Base-by-base conservation (phyloP, 768 basidiomycete species). In the Postia placenta region DNA sequence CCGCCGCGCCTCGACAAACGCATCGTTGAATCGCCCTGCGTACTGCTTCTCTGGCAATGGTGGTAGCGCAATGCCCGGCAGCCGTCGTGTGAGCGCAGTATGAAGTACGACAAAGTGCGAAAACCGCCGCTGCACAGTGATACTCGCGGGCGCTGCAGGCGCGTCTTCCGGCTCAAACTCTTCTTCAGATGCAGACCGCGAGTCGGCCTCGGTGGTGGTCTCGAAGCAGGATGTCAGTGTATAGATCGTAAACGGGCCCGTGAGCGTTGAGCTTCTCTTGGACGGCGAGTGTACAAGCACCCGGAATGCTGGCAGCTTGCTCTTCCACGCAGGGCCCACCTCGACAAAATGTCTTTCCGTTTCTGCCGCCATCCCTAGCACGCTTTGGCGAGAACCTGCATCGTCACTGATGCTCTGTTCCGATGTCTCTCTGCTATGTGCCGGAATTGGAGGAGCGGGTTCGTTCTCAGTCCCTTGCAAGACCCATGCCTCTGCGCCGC, bases 11-110 rank as follows among this genome's bases (percentile, higher is more conserved):
- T 92, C 89, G 5, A 94, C 81, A 55, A 93, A 92, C 46, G 85
- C 87, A 17, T 78, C 75, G 50, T 75, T 86, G 63, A 92, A 92
- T 7, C 88, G 72, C 1, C 87, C 87, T 0, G 87, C 74, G 53
- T 92, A 90, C 55, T 87, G 85, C 60, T 92, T 92, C 62, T 90
- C 88, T 0, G 91, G 91, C 6, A 93, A 73, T 0, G 87, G 85
- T 0, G 91, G 89, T 2, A 93, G 71, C 3, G 81, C 81, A 24
- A 92, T 79, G 0, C 86, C 86, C 5, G 87, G 87, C 3, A 91
- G 76, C 6, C 83, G 73, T 20, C 80, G 71, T 17, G 75, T 71
- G 42, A 94, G 67, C 7, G 83, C 80, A 2, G 84, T 81, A 55
- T 91, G 85, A 25, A 94, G 73, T 43, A 83, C 74, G 23, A 84